Conservation (phyloP, 495 filamentous ascomycete species). For the Terfezia boudieri region DNA sequence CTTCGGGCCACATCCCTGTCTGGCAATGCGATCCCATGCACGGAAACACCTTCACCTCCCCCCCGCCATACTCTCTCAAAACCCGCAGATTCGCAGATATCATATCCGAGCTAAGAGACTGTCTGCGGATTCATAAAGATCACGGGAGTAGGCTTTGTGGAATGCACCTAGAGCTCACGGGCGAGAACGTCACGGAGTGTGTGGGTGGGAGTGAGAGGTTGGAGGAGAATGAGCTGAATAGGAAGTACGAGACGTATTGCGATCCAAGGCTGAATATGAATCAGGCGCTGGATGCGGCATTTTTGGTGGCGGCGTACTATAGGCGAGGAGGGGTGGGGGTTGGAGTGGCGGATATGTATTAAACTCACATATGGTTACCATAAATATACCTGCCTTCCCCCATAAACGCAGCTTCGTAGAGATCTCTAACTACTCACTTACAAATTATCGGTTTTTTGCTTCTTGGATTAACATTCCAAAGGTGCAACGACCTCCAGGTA, state of each 20-base stretch:
- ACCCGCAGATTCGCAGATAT: conserved; percentile 75
- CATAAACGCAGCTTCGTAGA: too few species aligned
- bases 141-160: conserved; percentile 70
- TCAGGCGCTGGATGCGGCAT: conserved; percentile 85
- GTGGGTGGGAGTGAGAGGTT: conserved; percentile 74
- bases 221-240: conserved; percentile 61
- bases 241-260: conserved; percentile 86
- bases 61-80: conserved; percentile 44
- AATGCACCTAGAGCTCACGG: conserved; percentile 84
- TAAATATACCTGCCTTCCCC: too few species aligned
- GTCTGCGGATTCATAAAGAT: conserved; percentile 62
- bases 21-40: conserved; percentile 99
- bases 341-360: too few species aligned
- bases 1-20: conserved; percentile 53
- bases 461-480: too few species aligned
- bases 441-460: too few species aligned
- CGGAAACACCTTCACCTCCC: conserved; percentile 50
- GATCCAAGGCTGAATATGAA: conserved; percentile 93
- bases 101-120: conserved; percentile 56
- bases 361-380: too few species aligned
- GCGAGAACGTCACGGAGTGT: conserved; percentile 91
- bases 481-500: too few species aligned
- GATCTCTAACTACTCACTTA: too few species aligned
- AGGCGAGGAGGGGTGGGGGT: conserved; percentile 12
- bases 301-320: conserved; percentile 75